Evolutionary conservation across 2,329 filamentous ascomycete species (phyloP).

Genomic region (Fusarium sp.): DNA sequence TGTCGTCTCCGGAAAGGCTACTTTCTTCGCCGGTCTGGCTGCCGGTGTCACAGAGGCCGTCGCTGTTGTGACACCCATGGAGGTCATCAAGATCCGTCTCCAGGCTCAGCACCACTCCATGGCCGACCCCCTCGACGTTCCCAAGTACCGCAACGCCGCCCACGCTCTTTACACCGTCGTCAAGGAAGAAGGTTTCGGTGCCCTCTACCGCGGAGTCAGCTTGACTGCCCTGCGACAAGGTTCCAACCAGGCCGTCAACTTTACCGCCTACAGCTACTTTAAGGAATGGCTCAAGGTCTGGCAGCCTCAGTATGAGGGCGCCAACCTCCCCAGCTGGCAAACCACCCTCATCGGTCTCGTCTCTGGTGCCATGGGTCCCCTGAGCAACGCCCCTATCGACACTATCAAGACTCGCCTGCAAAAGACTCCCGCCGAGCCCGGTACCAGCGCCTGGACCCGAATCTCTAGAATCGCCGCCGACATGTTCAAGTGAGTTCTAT

Average conservation of each 20-base stretch:
- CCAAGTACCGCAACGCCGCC: conserved; percentile 96
- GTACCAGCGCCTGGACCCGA: conserved; percentile 82
- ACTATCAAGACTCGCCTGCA: conserved; percentile 98
- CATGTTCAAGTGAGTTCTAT: conserved; percentile 78
- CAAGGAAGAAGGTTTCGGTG: conserved; percentile 87
- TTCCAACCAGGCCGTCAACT: conserved; percentile 98
- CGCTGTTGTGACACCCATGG: conserved; percentile 96
- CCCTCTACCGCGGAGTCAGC: conserved; percentile 92
- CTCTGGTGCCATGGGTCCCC: conserved; percentile 92
- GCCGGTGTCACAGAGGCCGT: conserved; percentile 98
- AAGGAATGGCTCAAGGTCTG: conserved; percentile 79
- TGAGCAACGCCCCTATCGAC: conserved; percentile 97
- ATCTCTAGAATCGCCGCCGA: conserved; percentile 83
- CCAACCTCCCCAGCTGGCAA: conserved; percentile 84
- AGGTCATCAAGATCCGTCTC: conserved; percentile 98
- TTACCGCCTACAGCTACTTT: conserved; percentile 96
- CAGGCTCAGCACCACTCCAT: conserved; percentile 98
- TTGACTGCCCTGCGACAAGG: conserved; percentile 95
- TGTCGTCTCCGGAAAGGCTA: conserved; percentile 75
- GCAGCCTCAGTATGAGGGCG: conserved; percentile 75
- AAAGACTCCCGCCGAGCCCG: conserved; percentile 84
- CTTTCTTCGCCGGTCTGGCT: conserved; percentile 81
- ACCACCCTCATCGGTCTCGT: conserved; percentile 92
- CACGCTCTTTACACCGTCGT: conserved; percentile 87
- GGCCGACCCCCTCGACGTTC: conserved; percentile 94